Base-by-base conservation (phyloP, 2,329 filamentous ascomycete genomes). In the Calonectria fujianensis region DNA sequence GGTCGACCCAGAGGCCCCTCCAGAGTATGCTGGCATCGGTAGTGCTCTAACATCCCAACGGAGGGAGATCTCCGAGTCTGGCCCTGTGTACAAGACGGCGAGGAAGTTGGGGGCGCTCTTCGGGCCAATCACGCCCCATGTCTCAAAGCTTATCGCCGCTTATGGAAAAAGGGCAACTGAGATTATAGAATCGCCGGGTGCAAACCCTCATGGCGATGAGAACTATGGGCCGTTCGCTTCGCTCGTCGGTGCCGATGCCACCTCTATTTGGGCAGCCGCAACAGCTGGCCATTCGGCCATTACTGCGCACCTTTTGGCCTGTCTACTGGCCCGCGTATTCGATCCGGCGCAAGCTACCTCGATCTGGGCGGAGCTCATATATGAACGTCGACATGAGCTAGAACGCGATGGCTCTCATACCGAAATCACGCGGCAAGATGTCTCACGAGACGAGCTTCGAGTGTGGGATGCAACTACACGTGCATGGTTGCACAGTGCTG, bases 401-500 rank as follows among this genome's bases (percentile, higher is more conserved):
- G 48, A 63, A 63, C 3, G 77, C 76, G 8, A 24, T 11, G 3
- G 10, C 8, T 13, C n/a, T 24, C 9, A 24, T 48, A 7, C 20
- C 10, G 20, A 24, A 24, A 4, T 13, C 20, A 63, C 72, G 9
- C 67, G 75, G 54, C 76, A 78, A 27, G 65, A 74, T 2, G 74
- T 85, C 37, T 71, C 69, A 1, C 69, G 81, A 45, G 70, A 77
- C 0, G 75, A 86, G 27, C 69, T 86, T 8, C 80, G 81, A 2
- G 69, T 77, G 4, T 87, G 85, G 85, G 85, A 86, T 77, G 81
- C 83, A 1, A 85, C 84, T 67, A 82, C 83, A 0, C 77, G 85
- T 3, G 74, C 85, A 0, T 87, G 85, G 86, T 74, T 87, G 1
- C 74, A 75, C 3, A 80, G 72, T 2, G 87, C 86, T 77, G 85